A percentile compares a stretch with the other conserved stretches of the same genome.
These are phyloP conservation scores for Leccinum subatratum DNA, from an alignment of 1,284 basidiomycete species.

Conservation along the genomic window DNA sequence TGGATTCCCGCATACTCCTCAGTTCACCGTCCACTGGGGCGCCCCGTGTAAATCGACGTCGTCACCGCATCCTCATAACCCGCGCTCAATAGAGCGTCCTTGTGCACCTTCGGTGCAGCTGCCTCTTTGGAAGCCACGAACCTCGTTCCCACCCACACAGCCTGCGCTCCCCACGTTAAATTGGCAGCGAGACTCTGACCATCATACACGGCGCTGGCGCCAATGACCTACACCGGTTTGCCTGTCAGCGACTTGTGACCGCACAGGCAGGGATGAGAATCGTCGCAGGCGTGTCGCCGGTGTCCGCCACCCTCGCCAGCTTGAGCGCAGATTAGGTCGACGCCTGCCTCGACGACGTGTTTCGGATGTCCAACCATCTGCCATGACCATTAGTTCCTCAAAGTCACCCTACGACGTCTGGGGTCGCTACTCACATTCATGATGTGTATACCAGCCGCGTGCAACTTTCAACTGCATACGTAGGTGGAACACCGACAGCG, in stretches of 20 bases:
- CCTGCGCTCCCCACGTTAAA: slow-evolving; percentile 79
- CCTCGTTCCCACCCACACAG: slow-evolving; percentile 75
- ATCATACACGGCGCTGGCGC: slow-evolving; percentile 83
- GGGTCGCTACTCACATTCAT: slow-evolving; percentile 60
- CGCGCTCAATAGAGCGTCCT: slow-evolving; percentile 65
- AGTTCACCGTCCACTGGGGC: slow-evolving; percentile 44
- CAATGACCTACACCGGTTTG: slow-evolving; percentile 74
- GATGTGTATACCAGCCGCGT: slow-evolving; percentile 74
- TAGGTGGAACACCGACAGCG: slow-evolving; percentile 80
- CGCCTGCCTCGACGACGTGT: slow-evolving; percentile 76
- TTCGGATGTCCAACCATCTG: slow-evolving; percentile 88
- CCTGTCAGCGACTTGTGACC: slow-evolving; percentile 74
- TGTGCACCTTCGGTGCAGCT: slow-evolving; percentile 77
- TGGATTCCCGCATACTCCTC: slow-evolving; percentile 8
- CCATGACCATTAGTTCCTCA: not conserved
- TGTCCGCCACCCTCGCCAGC: slow-evolving; percentile 86
- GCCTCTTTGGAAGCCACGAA: slow-evolving; percentile 84
- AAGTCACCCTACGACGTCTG: not conserved
- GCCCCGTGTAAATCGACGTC: slow-evolving; percentile 83
- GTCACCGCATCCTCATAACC: slow-evolving; percentile 69
- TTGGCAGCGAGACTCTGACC: slow-evolving; percentile 81
- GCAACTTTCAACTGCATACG: slow-evolving; percentile 68
- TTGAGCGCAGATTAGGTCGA: slow-evolving; percentile 87
- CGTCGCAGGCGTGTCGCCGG: slow-evolving; percentile 68
- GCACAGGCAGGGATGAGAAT: slow-evolving; percentile 82